Base-by-base conservation (phyloP, 2,329 filamentous ascomycete species). In the Leptographium wingfieldii region DNA sequence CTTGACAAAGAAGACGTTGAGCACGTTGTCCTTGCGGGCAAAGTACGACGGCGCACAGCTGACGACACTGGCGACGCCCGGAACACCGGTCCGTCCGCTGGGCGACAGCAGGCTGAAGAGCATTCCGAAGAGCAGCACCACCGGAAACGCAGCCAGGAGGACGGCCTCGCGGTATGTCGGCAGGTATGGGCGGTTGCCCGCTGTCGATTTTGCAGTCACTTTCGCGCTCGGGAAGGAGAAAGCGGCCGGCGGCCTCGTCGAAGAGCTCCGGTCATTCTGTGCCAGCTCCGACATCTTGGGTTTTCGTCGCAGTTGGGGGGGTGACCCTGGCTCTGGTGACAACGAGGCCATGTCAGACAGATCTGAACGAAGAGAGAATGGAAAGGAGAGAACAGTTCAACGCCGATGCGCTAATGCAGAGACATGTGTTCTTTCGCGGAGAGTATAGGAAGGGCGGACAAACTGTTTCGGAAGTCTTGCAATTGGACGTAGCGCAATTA, bases 1-100 rank as follows among this genome's bases (percentile, higher is more conserved):
- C 78, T 99, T 99, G 68, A 99, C 94, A 69, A 97, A 99, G 67
- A 91, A 81, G 55, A 88, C 73, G 70, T 99, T 99, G 80, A 97
- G 88, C 58, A 96, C 67, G 74, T 99, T 99, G 71, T 84, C 81
- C 74, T 99, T 99, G 67, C 87, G 87, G 55, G 94, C 92, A 71
- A 99, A 99, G 77, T 97, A 99, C 70, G 81, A 86, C 2, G 88
- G 88, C 40, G 40, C 35, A 25, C 33, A 11, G 19, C 72, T 89
- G 86, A 14, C 86, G 80, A 69, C 22, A 29, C 79, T 72, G 49
- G 74, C 68, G 2, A 77, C 71, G 64, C 84, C 82, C 76, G 90
- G 90, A 3, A 81, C 77, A 1, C 82, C 78, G 55, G 76, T 74
- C 68, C 83, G 85, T 12, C 84, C 84, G 62, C 83, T 76, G 1